Conservation (phyloP, 495 filamentous ascomycete species). For the Aspergillus ostianus region DNA sequence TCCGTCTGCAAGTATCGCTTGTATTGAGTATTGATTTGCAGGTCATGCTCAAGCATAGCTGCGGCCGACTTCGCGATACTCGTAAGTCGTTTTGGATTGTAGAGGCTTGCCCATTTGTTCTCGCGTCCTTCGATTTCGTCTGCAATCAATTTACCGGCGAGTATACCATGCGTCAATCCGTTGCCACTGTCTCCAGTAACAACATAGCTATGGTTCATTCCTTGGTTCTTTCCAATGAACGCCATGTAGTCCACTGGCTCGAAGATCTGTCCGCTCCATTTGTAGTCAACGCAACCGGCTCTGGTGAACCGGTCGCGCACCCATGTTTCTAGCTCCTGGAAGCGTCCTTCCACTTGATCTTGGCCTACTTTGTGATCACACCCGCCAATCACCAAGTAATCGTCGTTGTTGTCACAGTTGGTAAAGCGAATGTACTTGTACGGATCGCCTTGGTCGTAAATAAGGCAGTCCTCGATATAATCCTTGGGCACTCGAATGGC, state of each 20-base stretch:
- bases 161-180: conserved; percentile 55
- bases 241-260: conserved; percentile 56
- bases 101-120: conserved; percentile 50
- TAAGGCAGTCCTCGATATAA: conserved; percentile 48
- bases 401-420: conserved; percentile 46
- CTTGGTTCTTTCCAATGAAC: conserved; percentile 56
- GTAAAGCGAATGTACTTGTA: conserved; percentile 57
- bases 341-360: conserved; percentile 38
- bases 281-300: conserved; percentile 48
- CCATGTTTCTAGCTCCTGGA: conserved; percentile 50
- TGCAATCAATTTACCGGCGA: conserved; percentile 52
- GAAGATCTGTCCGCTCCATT: conserved; percentile 58
- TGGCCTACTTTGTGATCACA: conserved; percentile 62
- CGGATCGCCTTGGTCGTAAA: conserved; percentile 53
- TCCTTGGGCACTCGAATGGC: conserved; percentile 53
- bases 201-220: conserved; percentile 49
- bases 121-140: conserved; percentile 50
- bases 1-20: conserved; percentile 54
- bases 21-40: conserved; percentile 57
- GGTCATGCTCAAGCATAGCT: conserved; percentile 41
- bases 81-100: conserved; percentile 45
- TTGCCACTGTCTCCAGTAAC: conserved; percentile 60
- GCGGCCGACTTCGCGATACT: conserved; percentile 29
- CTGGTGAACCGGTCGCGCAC: conserved; percentile 51
- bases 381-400: conserved; percentile 58